Evolutionary conservation across 805 yeast genomes (phyloP), one percentile per base, ranked within the genome.

Genomic region (Myxozyma vanderwaltii): DNA sequence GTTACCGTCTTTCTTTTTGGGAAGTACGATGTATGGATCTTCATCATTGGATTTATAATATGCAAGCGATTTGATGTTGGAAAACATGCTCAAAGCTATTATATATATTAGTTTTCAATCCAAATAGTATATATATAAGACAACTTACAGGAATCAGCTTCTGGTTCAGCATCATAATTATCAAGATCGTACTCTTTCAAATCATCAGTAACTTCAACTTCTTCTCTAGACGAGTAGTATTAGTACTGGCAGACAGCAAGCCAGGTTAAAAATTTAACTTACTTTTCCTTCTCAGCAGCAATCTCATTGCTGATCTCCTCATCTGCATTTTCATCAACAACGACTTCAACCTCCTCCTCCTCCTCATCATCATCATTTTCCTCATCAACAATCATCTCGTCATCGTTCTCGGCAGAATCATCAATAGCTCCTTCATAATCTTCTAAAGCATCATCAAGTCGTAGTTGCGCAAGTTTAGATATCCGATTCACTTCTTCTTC

Each of bases 401-500:
- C 53, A 19, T 41, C 56, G 24, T 23, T 46, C 17, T 50, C 53
- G 1, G 33, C 64, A 2, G 15, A 39, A 4, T 58, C 68, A 13
- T 41, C 50, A 13, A 26, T 43, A 70, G 82, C 82, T 31, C 78
- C 83, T 41, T 80, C 82, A 59, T 86, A 75, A 46, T 82, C 90
- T 39, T 82, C 82, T 67, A 81, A 78, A 26, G 94, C 94, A 64
- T 89, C 97, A 40, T 81, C 81, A 50, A 94, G 76, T 71, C 91
- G 89, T 67, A 91, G 77, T 59, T 86, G 82, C 54, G 98, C 96
- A 83, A 94, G 81, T 65, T 85, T 83, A 63, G 86, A 82, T 71
- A 94, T 91, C 75, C 97, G 82, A 58, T 84, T 92, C 89, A 94
- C 86, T 75, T 94, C 99, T 61, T 82, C 92, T 63, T 94, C 98